A percentile compares a stretch with the other conserved stretches of the same genome.
phyloP scores from a whole-genome alignment of 257 asterid species.

The Ilex aquifolium region DNA sequence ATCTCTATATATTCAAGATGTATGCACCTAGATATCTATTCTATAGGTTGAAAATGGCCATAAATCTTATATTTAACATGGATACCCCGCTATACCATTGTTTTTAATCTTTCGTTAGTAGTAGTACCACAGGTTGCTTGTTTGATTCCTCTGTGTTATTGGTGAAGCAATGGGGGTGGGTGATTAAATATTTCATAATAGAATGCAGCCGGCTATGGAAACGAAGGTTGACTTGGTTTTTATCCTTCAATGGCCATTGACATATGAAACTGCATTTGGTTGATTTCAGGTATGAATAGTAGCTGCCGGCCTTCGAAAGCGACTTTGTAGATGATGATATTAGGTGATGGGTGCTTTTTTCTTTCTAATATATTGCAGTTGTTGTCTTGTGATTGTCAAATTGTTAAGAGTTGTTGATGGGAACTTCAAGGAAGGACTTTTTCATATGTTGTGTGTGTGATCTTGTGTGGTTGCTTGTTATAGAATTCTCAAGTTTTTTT shows the following conservation, averaged over 20 bases:
- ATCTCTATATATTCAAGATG: too few relatives aligned
- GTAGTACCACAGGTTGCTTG: too few relatives aligned
- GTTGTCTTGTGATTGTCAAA: constrained; percentile 6
- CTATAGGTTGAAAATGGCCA: too few relatives aligned
- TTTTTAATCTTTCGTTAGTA: too few relatives aligned
- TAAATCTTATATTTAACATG: too few relatives aligned
- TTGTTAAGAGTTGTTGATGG: constrained; percentile 12
- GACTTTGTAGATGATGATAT: constrained; percentile 12
- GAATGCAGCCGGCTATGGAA: constrained; percentile 13
- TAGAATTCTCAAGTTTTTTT: too few relatives aligned
- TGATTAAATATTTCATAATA: constrained; percentile 5
- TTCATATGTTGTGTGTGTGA: background rate
- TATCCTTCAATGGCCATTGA: background rate
- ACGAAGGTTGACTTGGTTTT: constrained; percentile 17
- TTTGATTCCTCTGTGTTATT: too few relatives aligned
- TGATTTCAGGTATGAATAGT: constrained; percentile 12
- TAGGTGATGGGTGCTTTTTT: background rate
- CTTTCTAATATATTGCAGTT: background rate
- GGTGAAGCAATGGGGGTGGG: background rate
- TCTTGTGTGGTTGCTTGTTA: too few relatives aligned
- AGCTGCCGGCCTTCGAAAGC: constrained; percentile 33
- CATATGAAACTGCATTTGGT: constrained; percentile 2
- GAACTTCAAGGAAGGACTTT: constrained; percentile 17
- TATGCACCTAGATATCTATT: too few relatives aligned
- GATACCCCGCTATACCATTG: too few relatives aligned